A percentile compares a stretch with the other conserved stretches of the same genome.
These are phyloP conservation scores for Ceratocystis colombiana DNA, from an alignment of 2,329 filamentous ascomycete species.

Conservation along the genomic window DNA sequence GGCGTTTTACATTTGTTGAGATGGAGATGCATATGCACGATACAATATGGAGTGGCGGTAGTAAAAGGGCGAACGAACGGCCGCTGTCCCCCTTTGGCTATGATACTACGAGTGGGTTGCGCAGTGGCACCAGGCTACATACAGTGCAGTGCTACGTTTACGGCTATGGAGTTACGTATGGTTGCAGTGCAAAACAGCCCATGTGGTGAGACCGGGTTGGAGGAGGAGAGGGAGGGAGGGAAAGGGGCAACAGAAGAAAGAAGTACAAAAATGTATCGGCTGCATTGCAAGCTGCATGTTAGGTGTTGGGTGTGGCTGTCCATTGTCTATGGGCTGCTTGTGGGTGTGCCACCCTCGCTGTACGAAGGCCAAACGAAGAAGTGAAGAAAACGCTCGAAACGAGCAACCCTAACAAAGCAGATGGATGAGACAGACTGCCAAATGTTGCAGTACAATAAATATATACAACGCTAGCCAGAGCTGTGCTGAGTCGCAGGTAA, in stretches of 20 bases:
- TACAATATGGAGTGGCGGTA: background rate
- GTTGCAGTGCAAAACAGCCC: background rate
- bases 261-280: no score
- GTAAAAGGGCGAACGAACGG: background rate
- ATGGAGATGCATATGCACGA: conserved; percentile 4
- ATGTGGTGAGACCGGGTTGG: background rate
- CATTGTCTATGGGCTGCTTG: no score
- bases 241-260: background rate
- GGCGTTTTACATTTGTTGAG: conserved; percentile 6
- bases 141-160: background rate
- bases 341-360: no score
- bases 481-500: background rate
- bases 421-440: background rate
- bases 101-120: no score
- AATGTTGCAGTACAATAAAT: background rate
- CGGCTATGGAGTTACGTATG: background rate
- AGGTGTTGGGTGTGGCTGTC: background rate
- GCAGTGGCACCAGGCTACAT: background rate
- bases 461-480: no score
- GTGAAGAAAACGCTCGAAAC: no score
- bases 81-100: background rate
- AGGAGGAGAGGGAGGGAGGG: background rate
- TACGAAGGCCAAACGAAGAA: no score
- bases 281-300: background rate
- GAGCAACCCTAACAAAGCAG: no score